phyloP scores from a whole-genome alignment of 177 flowering plant genomes.

The Telopea speciosissima region DNA sequence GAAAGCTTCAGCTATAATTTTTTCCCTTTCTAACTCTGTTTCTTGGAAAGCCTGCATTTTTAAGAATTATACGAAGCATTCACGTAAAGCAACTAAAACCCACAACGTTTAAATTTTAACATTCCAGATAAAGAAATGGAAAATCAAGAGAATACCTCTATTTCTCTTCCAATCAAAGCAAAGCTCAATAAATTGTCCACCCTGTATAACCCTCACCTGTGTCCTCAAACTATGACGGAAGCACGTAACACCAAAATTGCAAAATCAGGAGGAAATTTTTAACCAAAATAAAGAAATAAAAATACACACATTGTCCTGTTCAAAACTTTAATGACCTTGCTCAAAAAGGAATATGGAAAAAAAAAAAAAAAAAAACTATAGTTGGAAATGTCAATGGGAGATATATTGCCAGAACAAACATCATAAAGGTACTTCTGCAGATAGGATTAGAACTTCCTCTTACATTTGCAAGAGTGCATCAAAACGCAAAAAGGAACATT shows the following conservation, averaged over 20 bases:
- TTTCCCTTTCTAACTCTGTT: not conserved
- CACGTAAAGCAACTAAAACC: not conserved
- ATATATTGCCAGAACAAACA: too few species aligned
- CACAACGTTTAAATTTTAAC: not conserved
- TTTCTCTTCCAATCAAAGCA: not conserved
- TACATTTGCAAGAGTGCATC: too few species aligned
- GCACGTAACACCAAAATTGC: not conserved
- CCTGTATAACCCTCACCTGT: not conserved
- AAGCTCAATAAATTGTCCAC: not conserved
- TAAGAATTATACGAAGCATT: not conserved
- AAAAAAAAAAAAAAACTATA: too few species aligned
- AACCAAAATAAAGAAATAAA: not conserved
- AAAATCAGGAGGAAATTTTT: not conserved
- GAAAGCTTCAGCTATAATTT: not conserved
- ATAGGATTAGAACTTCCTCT: too few species aligned
- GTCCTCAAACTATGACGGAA: not conserved
- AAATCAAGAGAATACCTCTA: not conserved
- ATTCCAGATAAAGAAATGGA: not conserved
- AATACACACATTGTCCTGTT: not conserved
- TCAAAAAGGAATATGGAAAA: not conserved
- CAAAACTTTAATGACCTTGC: not conserved
- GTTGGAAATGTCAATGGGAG: too few species aligned
- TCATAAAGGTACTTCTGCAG: too few species aligned
- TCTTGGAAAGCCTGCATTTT: constrained; percentile 8
- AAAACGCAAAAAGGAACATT: too few species aligned